Evolutionary conservation across 345 rosid species (phyloP), one percentile per base, ranked within the genome.

Genomic region (Salix dunnii): DNA sequence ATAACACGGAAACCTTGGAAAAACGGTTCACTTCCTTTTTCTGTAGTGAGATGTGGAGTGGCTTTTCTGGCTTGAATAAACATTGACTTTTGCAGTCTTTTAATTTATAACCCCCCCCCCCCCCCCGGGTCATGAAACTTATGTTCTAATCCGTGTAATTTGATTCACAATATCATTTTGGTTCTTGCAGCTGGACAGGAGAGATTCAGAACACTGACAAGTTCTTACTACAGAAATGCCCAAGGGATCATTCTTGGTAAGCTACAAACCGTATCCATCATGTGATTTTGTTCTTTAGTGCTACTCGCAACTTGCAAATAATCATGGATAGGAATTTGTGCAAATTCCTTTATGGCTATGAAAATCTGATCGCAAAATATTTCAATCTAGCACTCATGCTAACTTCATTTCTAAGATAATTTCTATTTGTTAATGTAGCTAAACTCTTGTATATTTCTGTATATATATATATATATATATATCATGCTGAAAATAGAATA

Each of bases 171-270:
- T 21, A 55, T 55, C n/a, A 13, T 72, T 36, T 25, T 69, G 28
- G 31, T 71, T 86, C 69, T 81, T 87, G 90, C 89, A 95, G 99
- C 99, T 85, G 99, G 99, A 80, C 97, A 95, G 77, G 99, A 95
- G 83, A 89, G 92, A 78, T 95, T 92, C 89, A 88, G 99, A 82
- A 89, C 99, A 64, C 68, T 95, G 79, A 93, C 97, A 27, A 93
- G 93, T 87, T 93, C 97, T 55, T 95, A 95, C 87, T 95, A 90
- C 55, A 88, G 99, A 86, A 93, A 93, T 78, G 96, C 92, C 35
- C 97, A 95, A 76, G 99, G 99, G 76, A 95, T 95, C 81, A 81
- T 95, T 72, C 97, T 95, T 1, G 97, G 99, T 95, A 83, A 38
- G 93, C 43, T 42, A 31, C 43, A n/a, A 49, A 33, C 13, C n/a